Evolutionary conservation across 2,329 filamentous ascomycete species (phyloP).

Genomic region (Trichoderma sp.): DNA sequence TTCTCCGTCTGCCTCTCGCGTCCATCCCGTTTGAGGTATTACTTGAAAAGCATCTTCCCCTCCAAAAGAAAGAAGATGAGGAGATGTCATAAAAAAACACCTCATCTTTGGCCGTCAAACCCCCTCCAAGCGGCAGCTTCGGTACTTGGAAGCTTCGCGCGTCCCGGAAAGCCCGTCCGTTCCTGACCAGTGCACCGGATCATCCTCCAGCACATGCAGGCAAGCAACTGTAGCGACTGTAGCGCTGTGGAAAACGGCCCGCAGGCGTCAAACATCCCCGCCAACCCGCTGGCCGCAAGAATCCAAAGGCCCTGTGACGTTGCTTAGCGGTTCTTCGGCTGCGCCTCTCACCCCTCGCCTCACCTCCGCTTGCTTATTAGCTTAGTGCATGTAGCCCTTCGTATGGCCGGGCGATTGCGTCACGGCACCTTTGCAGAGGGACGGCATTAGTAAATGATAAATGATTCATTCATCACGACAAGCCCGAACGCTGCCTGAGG

Average conservation of each 20-base stretch:
- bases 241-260: not conserved
- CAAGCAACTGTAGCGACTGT: not conserved
- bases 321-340: conserved; percentile 5
- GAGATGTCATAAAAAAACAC: not conserved
- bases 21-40: not conserved
- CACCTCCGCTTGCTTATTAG: not conserved
- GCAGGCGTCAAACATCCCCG: not conserved
- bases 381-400: not conserved
- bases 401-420: conserved; percentile 19
- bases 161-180: conserved; percentile 14
- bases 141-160: not conserved
- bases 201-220: not conserved
- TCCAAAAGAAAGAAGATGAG: not conserved
- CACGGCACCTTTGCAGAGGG: conserved; percentile 8
- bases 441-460: not conserved
- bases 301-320: conserved; percentile 13
- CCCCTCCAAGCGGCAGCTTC: not conserved
- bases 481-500: not conserved
- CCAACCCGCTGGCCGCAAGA: not conserved
- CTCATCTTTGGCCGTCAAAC: not conserved
- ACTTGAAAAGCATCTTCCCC: not conserved
- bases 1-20: not conserved
- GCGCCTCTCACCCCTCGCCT: conserved; percentile 12
- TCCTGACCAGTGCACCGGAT: conserved; percentile 11
- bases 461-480: not conserved